Percentiles rank a stretch among this genome's conserved stretches.
These are phyloP conservation scores for Hypomontagnella submonticulosa DNA, from an alignment of 495 filamentous ascomycete species.

Conservation along the genomic window DNA sequence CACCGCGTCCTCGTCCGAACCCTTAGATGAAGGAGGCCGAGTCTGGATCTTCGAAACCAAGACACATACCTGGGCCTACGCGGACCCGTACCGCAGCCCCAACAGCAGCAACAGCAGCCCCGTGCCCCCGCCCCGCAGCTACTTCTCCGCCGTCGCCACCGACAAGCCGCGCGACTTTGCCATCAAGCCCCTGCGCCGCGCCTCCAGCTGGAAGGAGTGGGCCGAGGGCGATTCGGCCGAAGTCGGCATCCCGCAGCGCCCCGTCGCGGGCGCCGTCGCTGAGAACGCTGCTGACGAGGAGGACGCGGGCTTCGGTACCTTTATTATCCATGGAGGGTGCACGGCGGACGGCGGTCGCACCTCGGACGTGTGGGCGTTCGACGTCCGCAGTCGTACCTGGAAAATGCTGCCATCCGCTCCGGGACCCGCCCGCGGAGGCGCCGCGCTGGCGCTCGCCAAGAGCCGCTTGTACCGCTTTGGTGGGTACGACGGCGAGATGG, in stretches of 20 bases:
- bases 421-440: slow-evolving; percentile 68
- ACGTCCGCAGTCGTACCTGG: slow-evolving; percentile 68
- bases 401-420: slow-evolving; percentile 69
- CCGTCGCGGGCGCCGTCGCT: slow-evolving; percentile 60
- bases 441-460: slow-evolving; percentile 67
- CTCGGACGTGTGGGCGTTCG: slow-evolving; percentile 78
- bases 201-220: slow-evolving; percentile 55
- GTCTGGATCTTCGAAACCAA: slow-evolving; percentile 74
- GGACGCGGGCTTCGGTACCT: slow-evolving; percentile 61
- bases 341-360: slow-evolving; percentile 61
- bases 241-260: slow-evolving; percentile 58
- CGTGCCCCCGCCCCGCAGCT: slow-evolving; percentile 57
- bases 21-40: slow-evolving; percentile 69
- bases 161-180: slow-evolving; percentile 58
- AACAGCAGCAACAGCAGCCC: slow-evolving; percentile 30
- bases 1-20: slow-evolving; percentile 52
- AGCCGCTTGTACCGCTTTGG: slow-evolving; percentile 76
- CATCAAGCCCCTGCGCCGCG: slow-evolving; percentile 38
- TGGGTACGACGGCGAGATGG: slow-evolving; percentile 73
- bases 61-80: slow-evolving; percentile 64
- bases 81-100: slow-evolving; percentile 58
- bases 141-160: slow-evolving; percentile 60
- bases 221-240: slow-evolving; percentile 54
- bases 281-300: slow-evolving; percentile 59
- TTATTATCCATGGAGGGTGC: slow-evolving; percentile 80